These are phyloP conservation scores for Asterophora parasitica DNA, from an alignment of 768 basidiomycete species.

Conservation along the genomic window DNA sequence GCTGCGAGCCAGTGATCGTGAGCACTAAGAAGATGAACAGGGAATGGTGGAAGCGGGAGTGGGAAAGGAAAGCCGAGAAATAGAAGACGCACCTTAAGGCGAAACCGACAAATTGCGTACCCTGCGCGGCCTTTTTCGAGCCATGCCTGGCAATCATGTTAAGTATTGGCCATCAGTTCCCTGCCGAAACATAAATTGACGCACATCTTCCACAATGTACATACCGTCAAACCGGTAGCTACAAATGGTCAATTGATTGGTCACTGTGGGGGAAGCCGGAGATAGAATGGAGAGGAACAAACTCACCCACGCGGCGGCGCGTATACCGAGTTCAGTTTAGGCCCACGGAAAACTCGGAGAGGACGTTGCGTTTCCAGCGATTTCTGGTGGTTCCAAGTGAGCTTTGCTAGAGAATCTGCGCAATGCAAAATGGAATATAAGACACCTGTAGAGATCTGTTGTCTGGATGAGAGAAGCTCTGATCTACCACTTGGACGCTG, in stretches of 20 bases:
- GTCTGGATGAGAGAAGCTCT: conserved; percentile 28
- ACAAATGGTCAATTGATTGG: background rate
- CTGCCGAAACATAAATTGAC: no score
- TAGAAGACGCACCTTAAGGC: no score
- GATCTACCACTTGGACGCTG: conserved; percentile 25
- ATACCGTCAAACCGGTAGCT: conserved; percentile 43
- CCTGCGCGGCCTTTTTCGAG: no score
- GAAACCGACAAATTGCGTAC: no score
- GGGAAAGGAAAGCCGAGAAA: no score
- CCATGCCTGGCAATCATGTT: no score
- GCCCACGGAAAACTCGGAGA: conserved; percentile 39
- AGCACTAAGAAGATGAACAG: no score
- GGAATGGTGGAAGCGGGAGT: no score
- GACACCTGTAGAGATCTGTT: conserved; percentile 31
- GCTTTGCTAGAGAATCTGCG: no score
- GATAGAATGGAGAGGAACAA: background rate
- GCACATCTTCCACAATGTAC: conserved; percentile 32
- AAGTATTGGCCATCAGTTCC: no score
- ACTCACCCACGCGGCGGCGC: conserved; percentile 31
- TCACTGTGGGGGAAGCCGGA: no score
- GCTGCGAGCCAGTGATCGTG: no score
- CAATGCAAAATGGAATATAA: background rate
- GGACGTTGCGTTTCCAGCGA: conserved; percentile 27
- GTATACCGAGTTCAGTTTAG: conserved; percentile 24
- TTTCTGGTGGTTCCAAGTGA: conserved; percentile 17